Conservation (phyloP, 345 rosid species). For the Moricandia arvensis region DNA sequence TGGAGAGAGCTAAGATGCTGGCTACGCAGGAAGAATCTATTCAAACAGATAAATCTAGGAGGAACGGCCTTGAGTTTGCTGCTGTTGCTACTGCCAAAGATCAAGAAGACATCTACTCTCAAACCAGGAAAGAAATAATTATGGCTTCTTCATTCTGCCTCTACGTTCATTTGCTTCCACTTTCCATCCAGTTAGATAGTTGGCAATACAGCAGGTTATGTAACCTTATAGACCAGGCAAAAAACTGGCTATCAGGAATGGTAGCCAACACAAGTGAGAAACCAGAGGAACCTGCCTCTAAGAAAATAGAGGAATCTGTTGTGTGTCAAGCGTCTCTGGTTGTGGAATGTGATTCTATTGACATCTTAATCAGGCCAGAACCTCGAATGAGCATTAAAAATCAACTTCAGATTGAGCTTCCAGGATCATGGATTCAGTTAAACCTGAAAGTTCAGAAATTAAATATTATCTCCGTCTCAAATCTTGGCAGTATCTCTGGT, state of each 20-base stretch:
- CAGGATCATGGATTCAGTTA: slow-evolving; percentile 77
- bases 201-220: slow-evolving; percentile 49
- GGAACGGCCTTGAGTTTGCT: slow-evolving; percentile 69
- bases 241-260: slow-evolving; percentile 42
- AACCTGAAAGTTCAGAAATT: slow-evolving; percentile 62
- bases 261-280: slow-evolving; percentile 34
- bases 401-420: slow-evolving; percentile 77
- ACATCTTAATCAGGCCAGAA: slow-evolving; percentile 65
- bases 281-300: slow-evolving; percentile 32
- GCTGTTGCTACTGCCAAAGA: slow-evolving; percentile 54
- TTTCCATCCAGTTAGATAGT: slow-evolving; percentile 44
- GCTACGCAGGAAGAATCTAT: slow-evolving; percentile 59
- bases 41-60: slow-evolving; percentile 45
- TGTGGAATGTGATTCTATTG: slow-evolving; percentile 73
- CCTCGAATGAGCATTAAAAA: slow-evolving; percentile 44
- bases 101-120: slow-evolving; percentile 54
- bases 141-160: slow-evolving; percentile 61
- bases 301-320: slow-evolving; percentile 34
- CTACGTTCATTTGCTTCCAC: slow-evolving; percentile 56
- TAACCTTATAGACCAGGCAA: slow-evolving; percentile 51
- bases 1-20: slow-evolving; percentile 70
- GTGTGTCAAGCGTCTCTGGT: slow-evolving; percentile 58
- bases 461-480: slow-evolving; percentile 60
- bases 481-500: slow-evolving; percentile 63
- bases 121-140: slow-evolving; percentile 57